Base-by-base conservation (phyloP, 192 early-diverging fungal genomes). In the Backusella psychrophila region DNA sequence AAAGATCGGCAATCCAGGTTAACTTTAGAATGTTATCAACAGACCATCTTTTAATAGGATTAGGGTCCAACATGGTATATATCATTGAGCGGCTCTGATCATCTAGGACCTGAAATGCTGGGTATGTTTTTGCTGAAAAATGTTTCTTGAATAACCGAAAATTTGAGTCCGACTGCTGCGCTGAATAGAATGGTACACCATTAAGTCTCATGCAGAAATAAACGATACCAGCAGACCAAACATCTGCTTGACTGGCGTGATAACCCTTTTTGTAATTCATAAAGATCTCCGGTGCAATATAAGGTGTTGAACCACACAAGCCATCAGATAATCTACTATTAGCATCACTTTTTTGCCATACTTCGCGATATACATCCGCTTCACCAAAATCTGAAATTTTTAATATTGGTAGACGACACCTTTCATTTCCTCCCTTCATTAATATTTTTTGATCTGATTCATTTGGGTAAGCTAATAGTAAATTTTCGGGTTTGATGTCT, bases 201-300 rank as follows among this genome's bases (percentile, higher is more conserved):
- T 91, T 88, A 74, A 88, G 89, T 42, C 89, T 81, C 90, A 94
- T 88, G 12, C 91, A 90, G 84, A 93, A 97, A 87, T 91, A 95
- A 23, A 98, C 95, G 19, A 98, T 94, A 69, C 94, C 97, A 38
- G 90, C 89, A 8, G 96, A 89, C 97, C 97, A 98, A 35, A 98
- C 85, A 81, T 98, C 97, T 11, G 94, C 95, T 31, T 87, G 82
- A 77, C 94, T 90, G 8, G 92, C 93, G 79, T 97, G 95, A 75
- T 98, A 98, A 75, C 94, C 92, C 75, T 91, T 90, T 65, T 78
- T 83, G 3, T 81, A 66, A 15, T 15, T 26, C 2, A 34, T 14
- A 75, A 93, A 95, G 82, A 87, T 88, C 85, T 97, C 97, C 4
- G 97, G 97, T 15, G 97, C 96, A 87, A 99, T 98, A 81, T 98